Evolutionary conservation across 495 filamentous ascomycete species (phyloP).

Genomic region (Symbiotaphrina buchneri): DNA sequence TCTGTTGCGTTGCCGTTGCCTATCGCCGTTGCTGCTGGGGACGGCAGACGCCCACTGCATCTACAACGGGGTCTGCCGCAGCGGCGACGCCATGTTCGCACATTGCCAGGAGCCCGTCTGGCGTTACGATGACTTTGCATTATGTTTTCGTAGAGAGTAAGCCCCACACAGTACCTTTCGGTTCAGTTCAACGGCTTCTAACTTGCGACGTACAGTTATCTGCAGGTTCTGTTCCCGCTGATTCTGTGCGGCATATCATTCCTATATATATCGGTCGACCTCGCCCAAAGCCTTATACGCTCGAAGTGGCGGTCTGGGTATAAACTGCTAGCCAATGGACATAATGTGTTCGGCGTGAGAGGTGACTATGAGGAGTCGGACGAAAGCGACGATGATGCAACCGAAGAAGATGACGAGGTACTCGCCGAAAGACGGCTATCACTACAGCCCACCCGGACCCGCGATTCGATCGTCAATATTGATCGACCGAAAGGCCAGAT

Average conservation of each 20-base stretch:
- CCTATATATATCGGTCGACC: slow-evolving; percentile 33
- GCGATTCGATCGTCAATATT: slow-evolving; percentile 44
- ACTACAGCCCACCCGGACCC: slow-evolving; percentile 32
- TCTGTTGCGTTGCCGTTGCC: too few relatives aligned
- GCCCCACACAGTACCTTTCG: slow-evolving; percentile 1
- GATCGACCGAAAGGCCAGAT: slow-evolving; percentile 57
- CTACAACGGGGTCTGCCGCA: too few relatives aligned
- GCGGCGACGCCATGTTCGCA: slow-evolving; percentile 41
- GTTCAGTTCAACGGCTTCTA: slow-evolving; percentile 3
- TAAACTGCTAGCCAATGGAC: slow-evolving; percentile 14
- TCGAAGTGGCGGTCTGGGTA: slow-evolving; percentile 25
- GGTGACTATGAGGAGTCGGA: slow-evolving; percentile 3
- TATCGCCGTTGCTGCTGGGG: too few relatives aligned
- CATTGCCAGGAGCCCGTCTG: slow-evolving; percentile 64
- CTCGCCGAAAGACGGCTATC: slow-evolving; percentile 33
- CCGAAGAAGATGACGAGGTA: slow-evolving; percentile 32
- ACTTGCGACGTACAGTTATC: slow-evolving; percentile 34
- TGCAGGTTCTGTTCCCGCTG: slow-evolving; percentile 68
- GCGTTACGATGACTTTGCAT: slow-evolving; percentile 70
- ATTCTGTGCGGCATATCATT: slow-evolving; percentile 45
- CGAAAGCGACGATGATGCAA: slow-evolving; percentile 16
- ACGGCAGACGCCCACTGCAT: too few relatives aligned
- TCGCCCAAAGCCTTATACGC: slow-evolving; percentile 20
- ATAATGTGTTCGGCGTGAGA: background rate
- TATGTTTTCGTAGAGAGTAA: slow-evolving; percentile 78